Evolutionary conservation across 1,139 yeast species (phyloP).

Genomic region (Geotrichum bryndzae): DNA sequence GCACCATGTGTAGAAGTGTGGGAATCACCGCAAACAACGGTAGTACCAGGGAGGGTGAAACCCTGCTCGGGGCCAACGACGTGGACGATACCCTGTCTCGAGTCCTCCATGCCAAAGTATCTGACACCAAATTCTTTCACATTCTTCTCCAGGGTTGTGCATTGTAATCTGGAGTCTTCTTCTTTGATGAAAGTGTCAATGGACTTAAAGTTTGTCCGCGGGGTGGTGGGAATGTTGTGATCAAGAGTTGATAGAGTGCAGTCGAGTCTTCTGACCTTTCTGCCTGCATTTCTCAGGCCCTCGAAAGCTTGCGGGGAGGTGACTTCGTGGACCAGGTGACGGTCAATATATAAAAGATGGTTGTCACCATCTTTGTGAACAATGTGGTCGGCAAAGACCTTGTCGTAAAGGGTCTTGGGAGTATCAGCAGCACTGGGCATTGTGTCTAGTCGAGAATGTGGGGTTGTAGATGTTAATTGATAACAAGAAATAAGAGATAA

Average conservation of each 20-base stretch:
- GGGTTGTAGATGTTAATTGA: neutral
- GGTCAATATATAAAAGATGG: slow-evolving; percentile 79
- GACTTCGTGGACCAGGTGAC: slow-evolving; percentile 96
- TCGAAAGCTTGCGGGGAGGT: slow-evolving; percentile 99
- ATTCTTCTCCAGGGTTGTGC: slow-evolving; percentile 83
- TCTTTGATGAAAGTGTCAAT: slow-evolving; percentile 81
- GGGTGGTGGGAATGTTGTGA: slow-evolving; percentile 91
- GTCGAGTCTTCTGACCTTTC: slow-evolving; percentile 84
- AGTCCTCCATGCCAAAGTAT: slow-evolving; percentile 89
- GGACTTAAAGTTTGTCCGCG: slow-evolving; percentile 68
- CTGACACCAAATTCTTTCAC: slow-evolving; percentile 85
- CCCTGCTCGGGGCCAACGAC: slow-evolving; percentile 99
- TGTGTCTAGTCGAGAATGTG: neutral
- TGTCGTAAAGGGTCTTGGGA: slow-evolving; percentile 72
- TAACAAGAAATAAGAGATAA: neutral
- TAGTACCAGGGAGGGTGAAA: slow-evolving; percentile 94
- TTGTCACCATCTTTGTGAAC: slow-evolving; percentile 87
- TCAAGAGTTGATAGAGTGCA: slow-evolving; percentile 97
- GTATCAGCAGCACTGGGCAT: slow-evolving; percentile 26
- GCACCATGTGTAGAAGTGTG: slow-evolving; percentile 99
- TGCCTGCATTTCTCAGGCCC: slow-evolving; percentile 80
- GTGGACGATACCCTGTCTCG: slow-evolving; percentile 95
- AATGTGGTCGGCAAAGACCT: slow-evolving; percentile 89
- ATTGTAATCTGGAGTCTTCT: slow-evolving; percentile 87
- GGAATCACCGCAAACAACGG: slow-evolving; percentile 97